Conservation (phyloP, 371 early-diverging fungal genomes). For the Ordospora pajunii region DNA sequence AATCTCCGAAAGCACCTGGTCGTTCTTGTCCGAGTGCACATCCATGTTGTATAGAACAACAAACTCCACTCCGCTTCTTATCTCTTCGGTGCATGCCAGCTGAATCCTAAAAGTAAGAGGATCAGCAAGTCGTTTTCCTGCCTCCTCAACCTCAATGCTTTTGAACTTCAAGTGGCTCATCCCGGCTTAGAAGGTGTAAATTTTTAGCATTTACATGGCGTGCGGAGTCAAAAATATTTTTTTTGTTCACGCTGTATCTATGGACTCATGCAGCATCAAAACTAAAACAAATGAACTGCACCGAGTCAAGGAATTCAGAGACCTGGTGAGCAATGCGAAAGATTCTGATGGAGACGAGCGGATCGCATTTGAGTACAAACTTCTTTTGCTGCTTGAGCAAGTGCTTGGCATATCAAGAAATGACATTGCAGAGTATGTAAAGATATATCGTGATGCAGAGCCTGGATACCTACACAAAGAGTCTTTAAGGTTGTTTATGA, state of each 20-base stretch:
- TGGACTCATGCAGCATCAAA: background rate
- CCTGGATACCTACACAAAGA: background rate
- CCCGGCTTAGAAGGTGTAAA: background rate
- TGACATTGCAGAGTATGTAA: background rate
- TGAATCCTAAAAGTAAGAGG: conserved; percentile 34
- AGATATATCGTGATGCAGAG: background rate
- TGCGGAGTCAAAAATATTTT: no score
- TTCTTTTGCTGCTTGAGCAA: background rate
- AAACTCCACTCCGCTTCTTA: conserved; percentile 45
- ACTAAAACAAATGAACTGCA: no score
- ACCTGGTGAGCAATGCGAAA: no score
- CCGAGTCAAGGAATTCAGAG: no score
- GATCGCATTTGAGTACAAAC: background rate
- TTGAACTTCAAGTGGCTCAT: conserved; percentile 23
- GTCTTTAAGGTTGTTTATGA: background rate
- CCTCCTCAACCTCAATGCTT: conserved; percentile 13
- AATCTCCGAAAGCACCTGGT: conserved; percentile 51
- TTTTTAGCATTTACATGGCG: conserved; percentile 1
- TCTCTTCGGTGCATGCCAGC: conserved; percentile 15
- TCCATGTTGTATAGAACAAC: conserved; percentile 34
- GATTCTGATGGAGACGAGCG: background rate
- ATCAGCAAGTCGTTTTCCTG: conserved; percentile 5
- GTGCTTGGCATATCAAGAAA: background rate
- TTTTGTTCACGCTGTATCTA: background rate
- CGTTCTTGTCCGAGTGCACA: conserved; percentile 38